Percentiles rank a stretch among this genome's conserved stretches.
These are phyloP conservation scores for Pichia sp. DNA, from an alignment of 1,139 yeast species.

Conservation along the genomic window DNA sequence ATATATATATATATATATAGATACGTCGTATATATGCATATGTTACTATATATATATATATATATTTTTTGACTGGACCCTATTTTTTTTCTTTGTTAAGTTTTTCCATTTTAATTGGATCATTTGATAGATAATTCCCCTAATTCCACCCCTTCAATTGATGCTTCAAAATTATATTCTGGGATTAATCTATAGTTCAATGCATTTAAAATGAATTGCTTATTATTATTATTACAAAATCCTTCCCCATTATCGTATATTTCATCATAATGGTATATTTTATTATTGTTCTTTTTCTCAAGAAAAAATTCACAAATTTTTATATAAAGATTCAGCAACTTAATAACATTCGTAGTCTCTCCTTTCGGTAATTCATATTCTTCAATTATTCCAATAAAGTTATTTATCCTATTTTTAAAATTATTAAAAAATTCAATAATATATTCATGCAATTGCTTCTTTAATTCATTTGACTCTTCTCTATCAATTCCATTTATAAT, in stretches of 20 bases:
- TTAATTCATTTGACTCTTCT: slow-evolving; percentile 21
- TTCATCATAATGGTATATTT: too few species aligned
- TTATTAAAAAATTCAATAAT: slow-evolving; percentile 19
- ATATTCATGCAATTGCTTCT: slow-evolving; percentile 20
- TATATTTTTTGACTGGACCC: too few species aligned
- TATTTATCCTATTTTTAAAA: slow-evolving; percentile 8
- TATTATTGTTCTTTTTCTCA: slow-evolving; percentile 14
- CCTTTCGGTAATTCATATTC: slow-evolving; percentile 21
- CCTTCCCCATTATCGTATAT: too few species aligned
- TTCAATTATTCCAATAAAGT: slow-evolving; percentile 11
- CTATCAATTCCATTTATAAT: slow-evolving; percentile 15
- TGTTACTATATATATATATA: too few species aligned
- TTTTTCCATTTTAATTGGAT: too few species aligned
- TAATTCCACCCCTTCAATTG: slow-evolving; percentile 7
- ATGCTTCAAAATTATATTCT: slow-evolving; percentile 18
- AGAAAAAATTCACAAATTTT: slow-evolving; percentile 17
- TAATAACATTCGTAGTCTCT: slow-evolving; percentile 15
- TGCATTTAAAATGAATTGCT: too few species aligned
- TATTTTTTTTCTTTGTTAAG: too few species aligned
- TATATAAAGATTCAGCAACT: slow-evolving; percentile 15
- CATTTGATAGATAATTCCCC: slow-evolving; percentile 1
- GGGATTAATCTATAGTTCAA: slow-evolving; percentile 22
- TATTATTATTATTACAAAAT: too few species aligned
- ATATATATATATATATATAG: too few species aligned
- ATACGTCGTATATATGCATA: too few species aligned